phyloP scores from a whole-genome alignment of 768 basidiomycete species.

The Myochromella boudieri region DNA sequence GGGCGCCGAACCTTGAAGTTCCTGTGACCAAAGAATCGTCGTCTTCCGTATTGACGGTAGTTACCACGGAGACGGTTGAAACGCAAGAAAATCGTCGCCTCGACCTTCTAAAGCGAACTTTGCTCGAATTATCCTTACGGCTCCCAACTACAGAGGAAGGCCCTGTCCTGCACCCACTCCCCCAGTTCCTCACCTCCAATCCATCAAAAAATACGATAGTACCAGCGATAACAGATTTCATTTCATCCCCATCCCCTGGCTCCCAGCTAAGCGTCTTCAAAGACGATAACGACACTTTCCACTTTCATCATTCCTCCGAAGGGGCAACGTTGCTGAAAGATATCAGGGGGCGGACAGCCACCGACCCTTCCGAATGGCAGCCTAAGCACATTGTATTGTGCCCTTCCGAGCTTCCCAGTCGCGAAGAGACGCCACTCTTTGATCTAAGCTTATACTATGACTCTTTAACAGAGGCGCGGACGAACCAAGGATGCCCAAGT shows the following conservation, averaged over 20 bases:
- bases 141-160: constrained; percentile 40
- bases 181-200: constrained; percentile 57
- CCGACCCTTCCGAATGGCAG: constrained; percentile 37
- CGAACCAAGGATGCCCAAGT: constrained; percentile 22
- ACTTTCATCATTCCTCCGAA: constrained; percentile 45
- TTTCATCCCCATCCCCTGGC: constrained; percentile 31
- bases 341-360: too few species aligned
- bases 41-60: constrained; percentile 21
- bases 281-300: constrained; percentile 73
- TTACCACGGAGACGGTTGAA: constrained; percentile 9
- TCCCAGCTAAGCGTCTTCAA: constrained; percentile 40
- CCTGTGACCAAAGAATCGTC: constrained; percentile 39
- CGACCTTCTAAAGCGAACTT: constrained; percentile 29
- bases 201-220: constrained; percentile 42
- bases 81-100: constrained; percentile 23
- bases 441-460: constrained; percentile 61
- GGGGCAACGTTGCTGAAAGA: too few species aligned
- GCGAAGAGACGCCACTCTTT: constrained; percentile 70
- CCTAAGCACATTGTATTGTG: constrained; percentile 58
- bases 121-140: constrained; percentile 34
- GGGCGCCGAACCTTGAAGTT: constrained; percentile 60
- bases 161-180: constrained; percentile 44
- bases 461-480: constrained; percentile 39
- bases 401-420: constrained; percentile 47
- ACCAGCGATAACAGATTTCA: constrained; percentile 33